Conservation (phyloP, 768 basidiomycete genomes). For the Clavulina sp. region DNA sequence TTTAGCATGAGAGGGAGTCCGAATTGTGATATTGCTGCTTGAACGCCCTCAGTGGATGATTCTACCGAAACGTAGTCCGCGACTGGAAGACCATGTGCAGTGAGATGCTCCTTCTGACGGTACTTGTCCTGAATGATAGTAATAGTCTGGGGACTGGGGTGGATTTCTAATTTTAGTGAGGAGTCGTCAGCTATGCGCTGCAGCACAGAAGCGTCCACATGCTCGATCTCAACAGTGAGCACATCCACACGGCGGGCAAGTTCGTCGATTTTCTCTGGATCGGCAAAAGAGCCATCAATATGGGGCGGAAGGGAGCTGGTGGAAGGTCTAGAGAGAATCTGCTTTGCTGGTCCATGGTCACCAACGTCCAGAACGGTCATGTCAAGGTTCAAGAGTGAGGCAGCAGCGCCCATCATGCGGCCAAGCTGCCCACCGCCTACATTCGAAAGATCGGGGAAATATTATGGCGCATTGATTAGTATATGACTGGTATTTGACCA, state of each 20-base stretch:
- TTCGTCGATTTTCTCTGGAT: conserved; percentile 57
- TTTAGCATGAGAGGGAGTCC: conserved; percentile 93
- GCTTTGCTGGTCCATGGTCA: conserved; percentile 73
- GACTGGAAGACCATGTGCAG: conserved; percentile 31
- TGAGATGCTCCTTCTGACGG: conserved; percentile 44
- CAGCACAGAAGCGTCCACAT: conserved; percentile 67
- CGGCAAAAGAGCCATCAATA: conserved; percentile 77
- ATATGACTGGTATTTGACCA: too few species aligned
- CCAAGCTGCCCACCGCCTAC: conserved; percentile 93
- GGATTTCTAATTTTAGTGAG: conserved; percentile 27
- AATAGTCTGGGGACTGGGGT: conserved; percentile 71
- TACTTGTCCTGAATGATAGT: conserved; percentile 67
- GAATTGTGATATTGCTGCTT: conserved; percentile 35
- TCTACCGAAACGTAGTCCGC: conserved; percentile 46
- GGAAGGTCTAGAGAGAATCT: conserved; percentile 52
- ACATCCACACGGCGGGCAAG: conserved; percentile 70
- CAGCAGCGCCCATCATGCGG: conserved; percentile 86
- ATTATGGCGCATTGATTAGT: too few species aligned
- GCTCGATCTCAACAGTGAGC: conserved; percentile 92
- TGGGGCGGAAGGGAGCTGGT: conserved; percentile 34
- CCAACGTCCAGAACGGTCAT: conserved; percentile 76
- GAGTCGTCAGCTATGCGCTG: conserved; percentile 32
- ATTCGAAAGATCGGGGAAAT: not conserved
- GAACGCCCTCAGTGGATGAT: conserved; percentile 27
- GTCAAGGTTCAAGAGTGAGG: conserved; percentile 70